phyloP scores from a whole-genome alignment of 2,329 filamentous ascomycete genomes.

The Escovopsis sp. region DNA sequence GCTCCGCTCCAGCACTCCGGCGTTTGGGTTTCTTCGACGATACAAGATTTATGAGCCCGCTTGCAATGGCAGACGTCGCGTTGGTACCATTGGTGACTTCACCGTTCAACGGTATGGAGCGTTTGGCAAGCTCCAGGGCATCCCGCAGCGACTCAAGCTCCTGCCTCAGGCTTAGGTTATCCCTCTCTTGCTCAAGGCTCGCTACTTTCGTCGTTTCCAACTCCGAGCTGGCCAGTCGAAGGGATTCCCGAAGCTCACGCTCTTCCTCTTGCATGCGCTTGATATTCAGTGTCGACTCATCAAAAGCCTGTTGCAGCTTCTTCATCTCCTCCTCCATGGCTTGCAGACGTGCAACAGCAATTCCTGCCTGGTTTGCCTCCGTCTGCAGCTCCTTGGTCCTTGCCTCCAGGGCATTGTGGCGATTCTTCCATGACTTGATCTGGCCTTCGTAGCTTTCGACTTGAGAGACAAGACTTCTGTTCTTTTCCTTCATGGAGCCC shows the following conservation, averaged over 20 bases:
- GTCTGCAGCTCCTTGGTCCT: constrained; percentile 87
- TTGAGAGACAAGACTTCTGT: constrained; percentile 76
- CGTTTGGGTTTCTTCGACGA: constrained; percentile 95
- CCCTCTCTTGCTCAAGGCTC: constrained; percentile 63
- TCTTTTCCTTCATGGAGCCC: constrained; percentile 84
- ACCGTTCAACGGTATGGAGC: constrained; percentile 61
- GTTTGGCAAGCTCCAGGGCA: constrained; percentile 76
- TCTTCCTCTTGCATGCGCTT: constrained; percentile 94
- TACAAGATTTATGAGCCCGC: constrained; percentile 88
- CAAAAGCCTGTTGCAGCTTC: constrained; percentile 75
- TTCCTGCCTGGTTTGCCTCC: constrained; percentile 95
- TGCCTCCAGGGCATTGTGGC: constrained; percentile 78
- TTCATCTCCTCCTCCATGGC: constrained; percentile 94
- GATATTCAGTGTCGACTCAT: constrained; percentile 79
- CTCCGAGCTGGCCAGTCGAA: constrained; percentile 66
- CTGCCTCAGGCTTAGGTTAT: constrained; percentile 73
- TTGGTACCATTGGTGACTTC: constrained; percentile 26
- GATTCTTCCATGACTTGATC: constrained; percentile 88
- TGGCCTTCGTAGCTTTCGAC: constrained; percentile 94
- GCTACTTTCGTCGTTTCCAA: constrained; percentile 64
- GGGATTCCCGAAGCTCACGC: constrained; percentile 65
- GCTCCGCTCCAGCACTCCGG: constrained; percentile 77
- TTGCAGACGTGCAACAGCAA: constrained; percentile 76
- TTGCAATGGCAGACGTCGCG: constrained; percentile 37
- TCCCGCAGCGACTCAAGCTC: constrained; percentile 85